These are phyloP conservation scores for Plantago coronopus DNA, from an alignment of 305 asterid species.

Conservation along the genomic window DNA sequence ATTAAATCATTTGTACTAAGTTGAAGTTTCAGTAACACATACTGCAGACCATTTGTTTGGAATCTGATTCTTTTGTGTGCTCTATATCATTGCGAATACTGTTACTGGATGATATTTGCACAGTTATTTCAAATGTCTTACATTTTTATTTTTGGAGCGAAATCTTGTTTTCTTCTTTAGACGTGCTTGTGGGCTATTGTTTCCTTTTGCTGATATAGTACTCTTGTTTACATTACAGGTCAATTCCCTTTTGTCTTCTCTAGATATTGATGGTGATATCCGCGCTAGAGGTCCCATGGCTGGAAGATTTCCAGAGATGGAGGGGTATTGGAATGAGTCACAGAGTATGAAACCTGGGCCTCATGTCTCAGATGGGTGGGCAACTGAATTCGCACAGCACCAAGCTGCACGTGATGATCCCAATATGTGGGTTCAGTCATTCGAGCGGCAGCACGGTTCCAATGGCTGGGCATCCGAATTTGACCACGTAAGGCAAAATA, in stretches of 20 bases:
- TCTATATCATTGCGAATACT: no score
- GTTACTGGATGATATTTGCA: no score
- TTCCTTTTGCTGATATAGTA: background rate
- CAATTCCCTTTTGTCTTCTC: conserved; percentile 77
- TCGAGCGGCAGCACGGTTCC: conserved; percentile 86
- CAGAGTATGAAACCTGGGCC: conserved; percentile 67
- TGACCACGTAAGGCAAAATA: conserved; percentile 65
- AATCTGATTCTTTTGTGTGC: no score
- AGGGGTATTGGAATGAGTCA: conserved; percentile 92
- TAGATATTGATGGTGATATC: conserved; percentile 74
- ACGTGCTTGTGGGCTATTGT: no score
- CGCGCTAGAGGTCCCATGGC: conserved; percentile 70
- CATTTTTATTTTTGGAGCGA: no score
- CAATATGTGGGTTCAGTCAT: conserved; percentile 81
- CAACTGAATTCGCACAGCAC: conserved; percentile 62
- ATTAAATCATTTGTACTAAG: no score
- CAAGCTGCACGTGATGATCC: conserved; percentile 64
- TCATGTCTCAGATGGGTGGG: conserved; percentile 79
- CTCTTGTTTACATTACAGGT: conserved; percentile 48
- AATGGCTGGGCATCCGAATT: conserved; percentile 98
- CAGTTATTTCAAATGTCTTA: no score
- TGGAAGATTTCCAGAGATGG: conserved; percentile 78
- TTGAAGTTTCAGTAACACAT: no score
- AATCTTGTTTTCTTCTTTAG: no score
- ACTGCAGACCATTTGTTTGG: no score